Evolutionary conservation across 2,329 filamentous ascomycete species (phyloP), one percentile per base, ranked within the genome.

Genomic region (Ceratocystis eucalypticola): DNA sequence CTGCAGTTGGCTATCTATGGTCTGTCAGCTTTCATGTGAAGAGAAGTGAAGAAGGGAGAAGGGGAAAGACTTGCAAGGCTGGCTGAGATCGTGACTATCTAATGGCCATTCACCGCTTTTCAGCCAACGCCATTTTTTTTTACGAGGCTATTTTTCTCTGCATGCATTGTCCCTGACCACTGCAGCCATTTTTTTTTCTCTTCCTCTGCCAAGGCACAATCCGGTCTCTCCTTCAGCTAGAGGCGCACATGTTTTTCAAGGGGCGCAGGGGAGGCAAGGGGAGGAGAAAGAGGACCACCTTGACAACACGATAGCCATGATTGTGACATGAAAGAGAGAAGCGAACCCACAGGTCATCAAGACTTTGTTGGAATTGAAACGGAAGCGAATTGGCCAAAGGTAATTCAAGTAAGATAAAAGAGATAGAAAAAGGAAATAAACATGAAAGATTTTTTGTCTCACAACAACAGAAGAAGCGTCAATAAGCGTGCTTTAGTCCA

Each of bases 91-190:
- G 48, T 10, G 37, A 41, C 10, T 41, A 50, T 50, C 5, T 0
- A 48, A 22, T 48, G 46, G 5, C 7, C 6, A 59, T 30, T 59
- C 25, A 59, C 55, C 55, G 55, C 55, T 37, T 59, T 59, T 37
- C 30, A 59, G 55, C n/a, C 7, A 59, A 30, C 10, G 20, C 25
- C 25, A 3, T 15, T 28, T 28, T 55, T 53, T 22, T 53, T n/a
- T 48, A 48, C 20, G 20, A 10, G n/a, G 4, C 17, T 20, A 10
- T 53, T 53, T 22, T 20, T 53, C 48, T 53, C 25, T 37, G n/a
- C 28, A 33, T 59, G 55, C 55, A 59, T 59, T 59, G 55, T 33
- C 55, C 55, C 55, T 59, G 55, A n/a, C 55, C 55, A 59, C 55
- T 59, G 55, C 25, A 59, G 55, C 55, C 10, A 41, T 41, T 41